Base-by-base conservation (phyloP, 2,329 filamentous ascomycete genomes). In the Herpotrichia juniperi region DNA sequence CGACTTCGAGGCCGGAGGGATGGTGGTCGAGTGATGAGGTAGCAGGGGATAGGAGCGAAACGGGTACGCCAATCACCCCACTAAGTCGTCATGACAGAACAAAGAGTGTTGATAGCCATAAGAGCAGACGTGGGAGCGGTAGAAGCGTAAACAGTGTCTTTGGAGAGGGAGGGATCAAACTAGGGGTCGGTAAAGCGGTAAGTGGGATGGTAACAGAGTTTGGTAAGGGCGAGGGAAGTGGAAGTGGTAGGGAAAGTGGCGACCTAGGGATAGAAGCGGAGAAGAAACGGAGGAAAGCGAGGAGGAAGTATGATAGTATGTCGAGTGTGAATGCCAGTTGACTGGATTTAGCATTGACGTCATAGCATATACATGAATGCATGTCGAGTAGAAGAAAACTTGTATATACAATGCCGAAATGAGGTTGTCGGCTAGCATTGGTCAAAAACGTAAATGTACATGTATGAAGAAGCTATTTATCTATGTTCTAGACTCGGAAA, bases 21-120 rank as follows among this genome's bases (percentile, higher is more conserved):
- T 75, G 72, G 72, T 75, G 72, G 72, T 70, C 66, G 8, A 68
- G 63, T 1, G 72, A 75, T 35, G 72, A 75, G 40, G 67, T 74
- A 6, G 71, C 59, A 2, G 69, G 63, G 6, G 68, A 67, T 3
- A 57, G 64, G 7, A 69, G 58, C 21, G 57, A 53, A 10, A 50
- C 54, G 7, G 39, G 30, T 39, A 61, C 40, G 28, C 67, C 42
- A 47, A 52, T 14, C 55, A 63, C n/a, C 53, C 66, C 24, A 37
- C 58, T 42, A 28, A 58, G 16, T 28, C 49, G 54, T 24, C 28
- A 31, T 9, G 16, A 14, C 10, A 54, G 50, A 24, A 53, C 57
- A 26, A 43, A 48, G 1, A 67, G 65, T 46, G 56, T 71, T 31
- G 70, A 70, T 21, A 69, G 66, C 30, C 62, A 67, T 32, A 58